Evolutionary conservation across 495 filamentous ascomycete genomes (phyloP).

Genomic region (Lophiotrema nucula): DNA sequence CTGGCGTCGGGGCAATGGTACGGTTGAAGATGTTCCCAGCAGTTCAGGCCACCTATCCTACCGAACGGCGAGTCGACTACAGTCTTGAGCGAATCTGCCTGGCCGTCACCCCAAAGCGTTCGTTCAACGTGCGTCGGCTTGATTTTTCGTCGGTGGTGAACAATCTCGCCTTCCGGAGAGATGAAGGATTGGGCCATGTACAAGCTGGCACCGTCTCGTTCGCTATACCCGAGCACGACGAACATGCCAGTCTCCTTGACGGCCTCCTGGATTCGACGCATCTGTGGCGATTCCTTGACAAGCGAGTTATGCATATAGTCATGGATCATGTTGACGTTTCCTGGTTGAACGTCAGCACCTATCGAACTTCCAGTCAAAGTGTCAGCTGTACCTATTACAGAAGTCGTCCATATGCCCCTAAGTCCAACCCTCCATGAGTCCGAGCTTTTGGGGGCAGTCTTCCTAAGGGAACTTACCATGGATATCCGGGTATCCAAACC

Average conservation of each 20-base stretch:
- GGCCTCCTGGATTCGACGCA: constrained; percentile 35
- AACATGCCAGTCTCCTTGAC: constrained; percentile 34
- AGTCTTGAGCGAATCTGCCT: constrained; percentile 33
- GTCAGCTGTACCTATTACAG: constrained; percentile 16
- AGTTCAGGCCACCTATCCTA: constrained; percentile 36
- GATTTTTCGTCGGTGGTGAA: constrained; percentile 28
- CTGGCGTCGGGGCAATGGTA: not conserved
- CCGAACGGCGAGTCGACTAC: constrained; percentile 36
- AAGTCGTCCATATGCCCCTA: constrained; percentile 32
- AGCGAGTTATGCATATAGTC: constrained; percentile 41
- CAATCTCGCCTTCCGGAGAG: constrained; percentile 22
- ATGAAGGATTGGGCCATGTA: constrained; percentile 32
- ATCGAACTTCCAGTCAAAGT: no score
- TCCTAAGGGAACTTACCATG: constrained; percentile 29
- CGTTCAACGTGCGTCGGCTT: constrained; percentile 31
- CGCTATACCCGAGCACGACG: constrained; percentile 30
- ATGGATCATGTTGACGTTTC: constrained; percentile 25
- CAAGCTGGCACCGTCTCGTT: constrained; percentile 14
- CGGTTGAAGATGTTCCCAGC: constrained; percentile 43
- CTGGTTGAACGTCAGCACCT: no score
- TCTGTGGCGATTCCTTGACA: constrained; percentile 36
- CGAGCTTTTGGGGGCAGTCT: no score
- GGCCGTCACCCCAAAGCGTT: constrained; percentile 22
- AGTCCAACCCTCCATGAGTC: not conserved
- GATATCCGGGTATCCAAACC: constrained; percentile 46